Conservation (phyloP, 1,284 basidiomycete genomes). For the Pseudozyma flocculosa region DNA sequence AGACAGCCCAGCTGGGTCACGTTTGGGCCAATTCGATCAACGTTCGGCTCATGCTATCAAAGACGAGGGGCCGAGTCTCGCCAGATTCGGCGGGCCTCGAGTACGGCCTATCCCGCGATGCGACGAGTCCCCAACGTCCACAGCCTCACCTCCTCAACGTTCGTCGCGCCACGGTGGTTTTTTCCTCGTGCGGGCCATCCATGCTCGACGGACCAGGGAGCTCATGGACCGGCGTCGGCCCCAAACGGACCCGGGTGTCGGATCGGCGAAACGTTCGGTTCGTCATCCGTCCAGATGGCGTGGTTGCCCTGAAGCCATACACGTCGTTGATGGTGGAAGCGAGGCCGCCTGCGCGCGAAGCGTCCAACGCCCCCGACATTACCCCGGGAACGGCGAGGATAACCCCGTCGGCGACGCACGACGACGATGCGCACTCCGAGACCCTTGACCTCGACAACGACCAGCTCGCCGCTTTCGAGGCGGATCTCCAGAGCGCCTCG, state of each 20-base stretch:
- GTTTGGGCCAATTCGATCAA: constrained; percentile 45
- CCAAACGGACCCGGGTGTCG: not conserved
- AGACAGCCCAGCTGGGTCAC: constrained; percentile 39
- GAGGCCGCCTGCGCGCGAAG: too few relatives aligned
- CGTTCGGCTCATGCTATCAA: constrained; percentile 27
- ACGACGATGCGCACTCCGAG: too few relatives aligned
- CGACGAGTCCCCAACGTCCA: not conserved
- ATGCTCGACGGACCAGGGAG: constrained; percentile 11
- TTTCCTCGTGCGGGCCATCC: constrained; percentile 16
- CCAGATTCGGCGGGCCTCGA: not conserved
- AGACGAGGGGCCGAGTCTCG: constrained; percentile 14
- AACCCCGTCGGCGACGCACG: too few relatives aligned
- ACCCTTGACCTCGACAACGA: too few relatives aligned
- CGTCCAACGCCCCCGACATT: too few relatives aligned
- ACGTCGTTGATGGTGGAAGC: too few relatives aligned
- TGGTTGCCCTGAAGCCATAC: too few relatives aligned
- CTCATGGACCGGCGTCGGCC: not conserved
- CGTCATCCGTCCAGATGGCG: too few relatives aligned
- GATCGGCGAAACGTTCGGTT: too few relatives aligned
- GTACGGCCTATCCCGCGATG: not conserved
- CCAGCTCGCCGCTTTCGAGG: too few relatives aligned
- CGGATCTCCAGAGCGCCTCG: too few relatives aligned
- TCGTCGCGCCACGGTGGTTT: constrained; percentile 15
- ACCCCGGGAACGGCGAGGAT: too few relatives aligned
- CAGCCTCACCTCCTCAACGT: constrained; percentile 2